phyloP scores from a whole-genome alignment of 169 alveolate genomes.

The Plasmodium ovale region DNA sequence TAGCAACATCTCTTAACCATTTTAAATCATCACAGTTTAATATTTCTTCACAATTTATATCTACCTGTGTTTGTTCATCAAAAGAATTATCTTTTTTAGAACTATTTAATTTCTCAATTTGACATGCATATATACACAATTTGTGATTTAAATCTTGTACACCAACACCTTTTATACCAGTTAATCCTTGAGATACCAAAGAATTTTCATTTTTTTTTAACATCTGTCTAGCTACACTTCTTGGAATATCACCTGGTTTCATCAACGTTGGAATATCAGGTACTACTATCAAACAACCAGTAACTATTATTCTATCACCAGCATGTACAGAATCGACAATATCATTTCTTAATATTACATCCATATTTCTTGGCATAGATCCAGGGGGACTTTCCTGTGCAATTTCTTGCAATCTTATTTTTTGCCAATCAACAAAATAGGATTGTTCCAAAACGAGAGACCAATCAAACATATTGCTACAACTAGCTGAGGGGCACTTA shows the following conservation, averaged over 20 bases:
- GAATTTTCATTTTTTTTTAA: slow-evolving; percentile 81
- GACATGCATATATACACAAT: slow-evolving; percentile 91
- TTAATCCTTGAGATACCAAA: slow-evolving; percentile 87
- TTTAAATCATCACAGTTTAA: slow-evolving; percentile 81
- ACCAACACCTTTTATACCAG: slow-evolving; percentile 97
- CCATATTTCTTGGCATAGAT: slow-evolving; percentile 97
- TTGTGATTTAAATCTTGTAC: slow-evolving; percentile 94
- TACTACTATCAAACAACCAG: slow-evolving; percentile 95
- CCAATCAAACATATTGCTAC: slow-evolving; percentile 93
- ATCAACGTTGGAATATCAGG: slow-evolving; percentile 96
- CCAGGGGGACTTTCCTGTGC: slow-evolving; percentile 96
- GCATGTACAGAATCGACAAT: slow-evolving; percentile 96
- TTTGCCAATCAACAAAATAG: slow-evolving; percentile 95
- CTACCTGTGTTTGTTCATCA: slow-evolving; percentile 79
- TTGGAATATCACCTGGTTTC: slow-evolving; percentile 96
- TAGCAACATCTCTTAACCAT: slow-evolving; percentile 86
- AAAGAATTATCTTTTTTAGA: slow-evolving; percentile 76
- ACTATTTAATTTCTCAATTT: slow-evolving; percentile 80
- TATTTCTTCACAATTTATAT: slow-evolving; percentile 82
- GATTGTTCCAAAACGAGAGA: slow-evolving; percentile 91
- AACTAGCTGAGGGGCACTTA: slow-evolving; percentile 84
- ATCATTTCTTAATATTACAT: slow-evolving; percentile 94
- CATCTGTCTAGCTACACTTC: slow-evolving; percentile 80
- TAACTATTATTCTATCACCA: slow-evolving; percentile 95
- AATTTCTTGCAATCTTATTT: slow-evolving; percentile 93